Conservation (phyloP, 2,329 filamentous ascomycete genomes). For the Alternaria atra region DNA sequence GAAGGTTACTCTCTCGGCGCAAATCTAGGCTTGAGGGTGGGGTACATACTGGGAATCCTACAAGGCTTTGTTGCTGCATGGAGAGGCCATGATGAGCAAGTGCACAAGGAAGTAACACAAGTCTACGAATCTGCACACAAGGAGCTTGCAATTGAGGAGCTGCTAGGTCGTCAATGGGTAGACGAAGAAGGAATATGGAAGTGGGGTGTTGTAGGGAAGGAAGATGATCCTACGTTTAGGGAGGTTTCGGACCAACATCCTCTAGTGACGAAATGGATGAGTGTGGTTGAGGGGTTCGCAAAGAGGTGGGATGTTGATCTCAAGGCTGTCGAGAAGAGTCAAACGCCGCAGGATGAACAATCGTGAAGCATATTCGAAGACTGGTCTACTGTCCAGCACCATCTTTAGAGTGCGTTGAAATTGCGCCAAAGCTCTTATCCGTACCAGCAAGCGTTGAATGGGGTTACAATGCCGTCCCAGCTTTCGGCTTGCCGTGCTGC, state of each 20-base stretch:
- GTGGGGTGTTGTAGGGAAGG: constrained; percentile 61
- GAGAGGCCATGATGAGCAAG: constrained; percentile 35
- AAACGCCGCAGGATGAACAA: constrained; percentile 46
- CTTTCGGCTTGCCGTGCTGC: not conserved
- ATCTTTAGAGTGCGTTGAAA: not conserved
- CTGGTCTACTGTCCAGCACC: not conserved
- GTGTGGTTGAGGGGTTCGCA: constrained; percentile 54
- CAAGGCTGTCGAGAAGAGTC: constrained; percentile 50
- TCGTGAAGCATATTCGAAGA: constrained; percentile 16
- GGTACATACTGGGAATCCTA: constrained; percentile 77
- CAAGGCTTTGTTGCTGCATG: constrained; percentile 72
- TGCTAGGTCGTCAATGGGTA: constrained; percentile 75
- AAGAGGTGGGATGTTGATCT: constrained; percentile 52
- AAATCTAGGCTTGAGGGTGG: constrained; percentile 76
- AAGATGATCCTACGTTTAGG: constrained; percentile 48
- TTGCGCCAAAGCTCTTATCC: not conserved
- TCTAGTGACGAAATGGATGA: constrained; percentile 69
- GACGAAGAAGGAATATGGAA: constrained; percentile 75
- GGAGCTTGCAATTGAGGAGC: constrained; percentile 67
- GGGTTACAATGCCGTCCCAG: not conserved
- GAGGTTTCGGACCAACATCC: constrained; percentile 72
- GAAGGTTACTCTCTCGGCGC: constrained; percentile 88
- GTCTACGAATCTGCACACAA: constrained; percentile 58
- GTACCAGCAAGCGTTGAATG: not conserved
- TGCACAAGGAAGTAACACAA: constrained; percentile 36